A percentile compares a stretch with the other conserved stretches of the same genome.
Evolutionary conservation across 352 stramenopile genomes (phyloP).

Genomic region (Bremia lactucae): DNA sequence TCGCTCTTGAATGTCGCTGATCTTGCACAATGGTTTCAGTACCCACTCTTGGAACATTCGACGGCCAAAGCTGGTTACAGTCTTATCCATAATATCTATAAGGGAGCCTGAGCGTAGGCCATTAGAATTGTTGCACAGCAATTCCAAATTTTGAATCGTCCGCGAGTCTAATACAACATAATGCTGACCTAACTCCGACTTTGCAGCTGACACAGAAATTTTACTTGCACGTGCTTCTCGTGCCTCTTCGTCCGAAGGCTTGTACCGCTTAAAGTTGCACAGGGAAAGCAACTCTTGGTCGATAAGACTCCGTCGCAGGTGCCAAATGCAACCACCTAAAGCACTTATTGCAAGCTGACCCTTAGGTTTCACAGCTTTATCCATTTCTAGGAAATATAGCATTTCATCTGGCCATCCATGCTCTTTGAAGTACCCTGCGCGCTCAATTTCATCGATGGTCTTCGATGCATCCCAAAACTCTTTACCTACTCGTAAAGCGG

Average conservation of each 20-base stretch:
- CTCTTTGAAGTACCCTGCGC: slow-evolving; percentile 82
- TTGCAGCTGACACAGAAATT: slow-evolving; percentile 15
- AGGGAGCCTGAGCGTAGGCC: slow-evolving; percentile 86
- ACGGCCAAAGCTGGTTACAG: slow-evolving; percentile 89
- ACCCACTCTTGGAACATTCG: slow-evolving; percentile 96
- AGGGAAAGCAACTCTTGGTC: slow-evolving; percentile 75
- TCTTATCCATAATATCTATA: slow-evolving; percentile 86
- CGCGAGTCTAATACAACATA: slow-evolving; percentile 94
- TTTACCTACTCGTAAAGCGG: slow-evolving; percentile 44
- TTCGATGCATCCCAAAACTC: slow-evolving; percentile 88
- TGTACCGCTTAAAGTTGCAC: slow-evolving; percentile 69
- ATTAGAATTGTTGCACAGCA: slow-evolving; percentile 87
- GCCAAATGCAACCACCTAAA: slow-evolving; percentile 69
- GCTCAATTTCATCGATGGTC: slow-evolving; percentile 86
- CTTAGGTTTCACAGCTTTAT: slow-evolving; percentile 53
- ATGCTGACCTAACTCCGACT: slow-evolving; percentile 58
- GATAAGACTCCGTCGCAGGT: slow-evolving; percentile 70
- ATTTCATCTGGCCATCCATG: slow-evolving; percentile 53
- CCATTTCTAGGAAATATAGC: slow-evolving; percentile 50
- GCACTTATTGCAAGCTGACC: slow-evolving; percentile 54
- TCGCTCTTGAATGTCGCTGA: slow-evolving; percentile 90
- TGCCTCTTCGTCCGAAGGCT: slow-evolving; percentile 61
- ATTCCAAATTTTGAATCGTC: slow-evolving; percentile 96
- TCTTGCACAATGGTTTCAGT: slow-evolving; percentile 91
- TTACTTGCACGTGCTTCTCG: slow-evolving; percentile 15